Conservation (phyloP, 495 filamentous ascomycete species). For the Venustampulla echinocandica region DNA sequence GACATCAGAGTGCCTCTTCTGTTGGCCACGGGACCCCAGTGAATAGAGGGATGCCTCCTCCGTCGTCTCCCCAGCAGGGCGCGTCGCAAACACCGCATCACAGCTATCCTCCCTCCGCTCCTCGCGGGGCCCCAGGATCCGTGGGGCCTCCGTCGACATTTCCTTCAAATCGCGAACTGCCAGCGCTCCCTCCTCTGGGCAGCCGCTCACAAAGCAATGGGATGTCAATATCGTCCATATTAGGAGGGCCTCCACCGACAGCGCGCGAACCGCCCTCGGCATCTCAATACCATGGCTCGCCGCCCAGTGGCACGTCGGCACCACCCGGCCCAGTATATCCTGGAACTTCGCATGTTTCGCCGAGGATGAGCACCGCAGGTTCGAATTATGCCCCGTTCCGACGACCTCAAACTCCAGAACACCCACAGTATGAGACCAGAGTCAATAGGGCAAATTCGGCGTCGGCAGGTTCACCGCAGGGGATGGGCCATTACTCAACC, state of each 20-base stretch:
- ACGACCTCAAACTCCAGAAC: conserved; percentile 68
- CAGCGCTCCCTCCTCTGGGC: conserved; percentile 38
- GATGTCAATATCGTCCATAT: conserved; percentile 96
- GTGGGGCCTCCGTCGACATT: conserved; percentile 43
- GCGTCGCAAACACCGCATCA: conserved; percentile 20
- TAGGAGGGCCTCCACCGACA: conserved; percentile 54
- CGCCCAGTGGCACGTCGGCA: conserved; percentile 41
- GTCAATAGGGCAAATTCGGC: conserved; percentile 37
- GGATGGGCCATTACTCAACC: conserved; percentile 35
- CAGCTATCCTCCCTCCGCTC: conserved; percentile 31
- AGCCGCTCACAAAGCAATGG: conserved; percentile 37
- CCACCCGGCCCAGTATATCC: conserved; percentile 32
- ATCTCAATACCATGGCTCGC: conserved; percentile 32
- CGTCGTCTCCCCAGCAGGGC: conserved; percentile 41
- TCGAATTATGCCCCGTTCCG: conserved; percentile 53
- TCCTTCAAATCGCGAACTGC: conserved; percentile 45
- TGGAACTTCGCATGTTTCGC: conserved; percentile 45
- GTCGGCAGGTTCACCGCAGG: conserved; percentile 37
- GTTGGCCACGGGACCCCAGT: conserved; percentile 35
- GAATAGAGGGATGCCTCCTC: conserved; percentile 44
- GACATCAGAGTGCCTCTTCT: conserved; percentile 45
- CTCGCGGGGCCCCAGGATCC: conserved; percentile 41
- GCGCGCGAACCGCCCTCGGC: conserved; percentile 45
- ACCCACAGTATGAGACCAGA: conserved; percentile 38
- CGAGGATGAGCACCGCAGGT: conserved; percentile 34